phyloP scores from a whole-genome alignment of 768 basidiomycete species.

The Pulveroboletus sp. region DNA sequence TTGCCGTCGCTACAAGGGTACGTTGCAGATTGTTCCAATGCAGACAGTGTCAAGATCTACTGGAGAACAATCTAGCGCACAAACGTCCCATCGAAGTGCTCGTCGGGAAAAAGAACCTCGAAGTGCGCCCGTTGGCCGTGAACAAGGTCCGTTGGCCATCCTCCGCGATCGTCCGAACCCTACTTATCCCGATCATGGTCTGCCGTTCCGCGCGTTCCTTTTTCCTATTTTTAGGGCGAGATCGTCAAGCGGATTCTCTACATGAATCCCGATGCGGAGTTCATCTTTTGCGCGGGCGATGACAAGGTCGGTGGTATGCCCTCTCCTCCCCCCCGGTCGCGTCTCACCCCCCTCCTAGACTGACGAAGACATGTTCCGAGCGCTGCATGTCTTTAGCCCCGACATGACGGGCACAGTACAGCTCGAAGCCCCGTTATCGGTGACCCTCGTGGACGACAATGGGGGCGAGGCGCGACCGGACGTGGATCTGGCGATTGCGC shows the following conservation, averaged over 20 bases:
- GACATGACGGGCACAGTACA: constrained; percentile 34
- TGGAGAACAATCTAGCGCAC: constrained; percentile 91
- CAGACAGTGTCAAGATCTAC: constrained; percentile 91
- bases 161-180: not conserved
- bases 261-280: constrained; percentile 90
- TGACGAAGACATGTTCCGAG: constrained; percentile 99
- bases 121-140: constrained; percentile 91
- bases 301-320: constrained; percentile 66
- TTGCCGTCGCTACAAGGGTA: not conserved
- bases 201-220: no score
- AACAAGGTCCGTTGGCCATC: constrained; percentile 62
- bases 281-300: constrained; percentile 97
- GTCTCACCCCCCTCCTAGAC: constrained; percentile 46
- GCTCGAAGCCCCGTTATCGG: constrained; percentile 59
- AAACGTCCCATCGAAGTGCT: constrained; percentile 96
- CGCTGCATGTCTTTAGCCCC: constrained; percentile 62
- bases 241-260: constrained; percentile 95
- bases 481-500: constrained; percentile 60
- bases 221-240: constrained; percentile 57
- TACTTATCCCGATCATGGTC: not conserved
- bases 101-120: constrained; percentile 97
- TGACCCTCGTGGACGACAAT: constrained; percentile 32
- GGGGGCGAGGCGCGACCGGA: constrained; percentile 31
- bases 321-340: not conserved
- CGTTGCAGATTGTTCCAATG: constrained; percentile 78